These are phyloP conservation scores for Skeletonema grethae DNA, from an alignment of 108 stramenopile species.

Conservation along the genomic window DNA sequence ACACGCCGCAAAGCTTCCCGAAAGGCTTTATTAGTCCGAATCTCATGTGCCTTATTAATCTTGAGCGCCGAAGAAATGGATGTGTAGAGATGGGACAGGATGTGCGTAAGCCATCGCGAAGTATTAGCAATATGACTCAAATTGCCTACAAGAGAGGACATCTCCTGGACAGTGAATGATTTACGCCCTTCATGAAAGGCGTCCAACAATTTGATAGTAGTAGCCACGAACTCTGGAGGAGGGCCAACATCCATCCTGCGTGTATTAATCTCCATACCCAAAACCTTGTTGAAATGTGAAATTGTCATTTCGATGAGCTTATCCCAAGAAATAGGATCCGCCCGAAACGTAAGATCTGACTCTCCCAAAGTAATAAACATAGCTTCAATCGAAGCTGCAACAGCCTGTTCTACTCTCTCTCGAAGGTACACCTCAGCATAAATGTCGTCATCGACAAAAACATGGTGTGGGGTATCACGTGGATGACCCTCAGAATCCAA, in stretches of 20 bases:
- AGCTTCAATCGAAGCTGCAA: constrained; percentile 5
- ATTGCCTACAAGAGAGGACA: no score
- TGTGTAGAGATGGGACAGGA: no score
- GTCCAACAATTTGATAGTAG: no score
- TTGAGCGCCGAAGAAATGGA: background rate
- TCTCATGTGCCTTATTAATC: background rate
- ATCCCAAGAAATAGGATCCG: background rate
- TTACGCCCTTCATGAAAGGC: no score
- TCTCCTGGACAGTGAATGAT: no score
- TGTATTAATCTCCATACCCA: constrained; percentile 7
- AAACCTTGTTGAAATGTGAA: background rate
- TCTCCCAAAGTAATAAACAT: constrained; percentile 12
- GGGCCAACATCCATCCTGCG: background rate
- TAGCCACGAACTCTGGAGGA: background rate
- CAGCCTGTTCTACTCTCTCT: background rate
- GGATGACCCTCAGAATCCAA: background rate
- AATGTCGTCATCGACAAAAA: background rate
- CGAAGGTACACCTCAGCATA: constrained; percentile 2
- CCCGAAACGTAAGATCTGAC: background rate
- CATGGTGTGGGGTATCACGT: background rate
- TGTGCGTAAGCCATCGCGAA: no score
- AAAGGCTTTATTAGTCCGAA: background rate
- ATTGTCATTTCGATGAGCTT: background rate
- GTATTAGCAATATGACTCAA: no score
- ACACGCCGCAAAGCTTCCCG: background rate